Conservation (phyloP, 1,139 yeast species). For the Arxiozyma slooffiae region DNA sequence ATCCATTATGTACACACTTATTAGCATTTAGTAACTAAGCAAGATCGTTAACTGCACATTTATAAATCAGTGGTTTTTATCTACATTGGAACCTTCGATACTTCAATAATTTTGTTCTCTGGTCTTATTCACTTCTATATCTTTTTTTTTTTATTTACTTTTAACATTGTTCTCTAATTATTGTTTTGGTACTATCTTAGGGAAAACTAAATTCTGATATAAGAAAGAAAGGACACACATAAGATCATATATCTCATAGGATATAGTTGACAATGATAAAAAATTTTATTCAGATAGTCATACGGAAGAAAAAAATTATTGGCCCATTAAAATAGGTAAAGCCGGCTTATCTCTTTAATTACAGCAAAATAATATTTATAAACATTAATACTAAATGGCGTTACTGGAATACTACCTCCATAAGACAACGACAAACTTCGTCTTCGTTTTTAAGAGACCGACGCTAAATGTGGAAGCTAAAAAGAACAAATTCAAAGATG, state of each 20-base stretch:
- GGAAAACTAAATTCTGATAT: not conserved
- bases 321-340: not conserved
- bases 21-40: not conserved
- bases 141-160: no score
- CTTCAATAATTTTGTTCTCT: not conserved
- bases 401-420: no score
- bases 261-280: not conserved
- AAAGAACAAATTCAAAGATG: not conserved
- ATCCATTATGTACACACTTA: not conserved
- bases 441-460: not conserved
- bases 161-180: not conserved
- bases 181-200: not conserved
- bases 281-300: not conserved
- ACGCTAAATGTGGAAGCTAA: not conserved
- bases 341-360: not conserved
- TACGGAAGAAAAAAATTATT: no score
- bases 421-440: not conserved
- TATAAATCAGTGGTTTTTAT: not conserved
- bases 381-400: not conserved
- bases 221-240: not conserved
- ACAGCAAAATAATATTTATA: no score
- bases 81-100: not conserved
- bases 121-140: not conserved
- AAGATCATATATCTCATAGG: not conserved
- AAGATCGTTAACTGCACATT: no score